Conservation (phyloP, 176 grass and related monocot species). For the Dendrocalamus sinicus region DNA sequence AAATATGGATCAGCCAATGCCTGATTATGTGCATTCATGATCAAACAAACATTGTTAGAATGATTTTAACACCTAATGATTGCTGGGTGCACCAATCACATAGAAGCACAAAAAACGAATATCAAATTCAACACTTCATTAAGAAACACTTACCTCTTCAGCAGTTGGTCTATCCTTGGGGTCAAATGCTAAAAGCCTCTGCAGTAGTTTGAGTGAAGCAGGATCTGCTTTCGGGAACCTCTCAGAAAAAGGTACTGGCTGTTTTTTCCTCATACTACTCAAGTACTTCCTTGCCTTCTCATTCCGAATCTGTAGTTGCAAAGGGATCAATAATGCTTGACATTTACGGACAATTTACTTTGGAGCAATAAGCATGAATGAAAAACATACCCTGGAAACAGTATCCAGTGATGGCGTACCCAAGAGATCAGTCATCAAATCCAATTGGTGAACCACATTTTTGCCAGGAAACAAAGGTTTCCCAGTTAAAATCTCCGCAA, state of each 20-base stretch:
- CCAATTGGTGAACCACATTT: slow-evolving; percentile 99
- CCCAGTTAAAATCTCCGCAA: slow-evolving; percentile 90
- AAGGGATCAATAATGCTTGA: slow-evolving; percentile 40
- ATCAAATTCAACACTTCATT: slow-evolving; percentile 21
- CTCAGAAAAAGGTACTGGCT: slow-evolving; percentile 70
- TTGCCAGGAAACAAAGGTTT: slow-evolving; percentile 99
- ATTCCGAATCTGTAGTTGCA: slow-evolving; percentile 75
- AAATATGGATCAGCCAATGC: slow-evolving; percentile 96
- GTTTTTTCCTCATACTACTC: slow-evolving; percentile 85
- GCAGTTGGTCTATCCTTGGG: slow-evolving; percentile 94
- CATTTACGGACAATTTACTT: slow-evolving; percentile 37
- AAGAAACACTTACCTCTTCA: slow-evolving; percentile 60
- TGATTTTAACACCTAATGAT: slow-evolving; percentile 15
- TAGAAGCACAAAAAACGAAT: not conserved
- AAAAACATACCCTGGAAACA: slow-evolving; percentile 73
- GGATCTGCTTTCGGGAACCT: slow-evolving; percentile 95
- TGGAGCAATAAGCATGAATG: slow-evolving; percentile 27
- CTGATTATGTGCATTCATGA: slow-evolving; percentile 50
- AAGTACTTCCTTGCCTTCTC: slow-evolving; percentile 96
- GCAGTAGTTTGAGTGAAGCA: slow-evolving; percentile 78
- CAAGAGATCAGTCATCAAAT: slow-evolving; percentile 99
- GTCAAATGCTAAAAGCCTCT: slow-evolving; percentile 92
- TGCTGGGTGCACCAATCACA: not conserved
- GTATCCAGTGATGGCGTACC: slow-evolving; percentile 84
- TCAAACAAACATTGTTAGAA: slow-evolving; percentile 28